phyloP scores from a whole-genome alignment of 2,329 filamentous ascomycete species.

The Alternaria alternata region DNA sequence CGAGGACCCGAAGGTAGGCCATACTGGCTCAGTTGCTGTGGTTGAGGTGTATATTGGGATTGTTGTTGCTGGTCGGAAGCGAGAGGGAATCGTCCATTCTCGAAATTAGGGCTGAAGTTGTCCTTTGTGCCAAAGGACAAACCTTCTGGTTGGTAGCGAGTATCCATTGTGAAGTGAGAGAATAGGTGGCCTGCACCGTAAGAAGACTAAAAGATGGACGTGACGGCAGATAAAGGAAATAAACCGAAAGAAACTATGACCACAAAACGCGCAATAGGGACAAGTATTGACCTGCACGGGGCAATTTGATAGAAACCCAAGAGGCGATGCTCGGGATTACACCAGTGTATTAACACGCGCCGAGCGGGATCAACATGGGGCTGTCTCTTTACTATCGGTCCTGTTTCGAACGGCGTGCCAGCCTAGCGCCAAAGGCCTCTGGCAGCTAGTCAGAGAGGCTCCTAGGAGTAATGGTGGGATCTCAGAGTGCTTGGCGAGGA shows the following conservation, averaged over 20 bases:
- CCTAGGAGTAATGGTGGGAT: conserved; percentile 29
- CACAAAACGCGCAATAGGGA: conserved; percentile 22
- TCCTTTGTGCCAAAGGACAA: conserved; percentile 36
- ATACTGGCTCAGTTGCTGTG: conserved; percentile 11
- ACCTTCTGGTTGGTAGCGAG: conserved; percentile 38
- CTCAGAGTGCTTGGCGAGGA: conserved; percentile 40
- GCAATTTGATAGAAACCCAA: conserved; percentile 29
- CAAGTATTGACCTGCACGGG: conserved; percentile 34
- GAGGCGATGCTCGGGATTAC: conserved; percentile 25
- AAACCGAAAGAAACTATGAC: conserved; percentile 16
- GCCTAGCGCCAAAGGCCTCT: conserved; percentile 28
- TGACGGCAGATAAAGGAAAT: conserved; percentile 22
- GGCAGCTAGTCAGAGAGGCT: conserved; percentile 35
- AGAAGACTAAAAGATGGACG: conserved; percentile 27
- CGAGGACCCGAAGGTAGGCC: conserved; percentile 25
- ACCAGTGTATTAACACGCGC: conserved; percentile 37
- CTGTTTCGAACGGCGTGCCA: conserved; percentile 42
- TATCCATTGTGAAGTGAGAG: conserved; percentile 39
- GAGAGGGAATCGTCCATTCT: conserved; percentile 25
- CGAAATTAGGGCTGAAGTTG: conserved; percentile 32
- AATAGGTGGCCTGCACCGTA: conserved; percentile 45
- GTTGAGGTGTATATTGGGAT: conserved; percentile 21
- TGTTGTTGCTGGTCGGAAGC: conserved; percentile 26
- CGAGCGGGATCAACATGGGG: conserved; percentile 29
- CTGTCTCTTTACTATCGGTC: conserved; percentile 23